Base-by-base conservation (phyloP, 352 stramenopile genomes). In the Phytophthora meadii region DNA sequence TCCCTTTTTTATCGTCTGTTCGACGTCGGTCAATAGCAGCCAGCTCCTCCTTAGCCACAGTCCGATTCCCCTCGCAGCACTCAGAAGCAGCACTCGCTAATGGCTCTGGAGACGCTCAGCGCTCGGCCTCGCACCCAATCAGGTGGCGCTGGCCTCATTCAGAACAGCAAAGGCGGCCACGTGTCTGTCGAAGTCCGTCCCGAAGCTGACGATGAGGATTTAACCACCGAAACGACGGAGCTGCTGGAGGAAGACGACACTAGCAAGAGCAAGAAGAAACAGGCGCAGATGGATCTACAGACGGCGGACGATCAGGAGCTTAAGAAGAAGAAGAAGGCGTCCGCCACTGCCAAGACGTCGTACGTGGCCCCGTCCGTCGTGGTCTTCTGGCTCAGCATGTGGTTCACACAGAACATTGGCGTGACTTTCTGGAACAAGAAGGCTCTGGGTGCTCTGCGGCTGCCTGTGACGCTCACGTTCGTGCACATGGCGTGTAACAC, bases 391-490 rank as follows among this genome's bases (percentile, higher is more conserved):
- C 87, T 94, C 67, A 77, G 70, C 19, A 90, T 93, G 77, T 94
- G 86, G 86, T 96, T 96, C 59, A 63, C 84, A 10, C 94, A 97
- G 72, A 98, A 98, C 75, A 94, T 98, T 42, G 83, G 89, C 62
- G 89, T 98, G 32, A 98, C 95, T 0, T 93, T 98, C 55, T 89
- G 97, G 70, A 98, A 98, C 84, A 98, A 98, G 72, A 94, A 95
- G 62, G 90, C 91, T 37, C 83, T 98, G 60, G 82, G 60, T 25
- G 68, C 76, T 28, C 64, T 93, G 52, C 79, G 80, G 0, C 68
- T 94, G 25, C 86, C 86, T 27, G 81, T 94, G 39, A 91, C 80
- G 57, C 77, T 98, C 44, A 97, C 90, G 12, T 97, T 97, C 56
- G 84, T 98, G 58, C 95, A 98, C 74, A 98, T 98, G 95, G 25